These are phyloP conservation scores for Starmerella cellae DNA, from an alignment of 805 yeast species.

Conservation along the genomic window DNA sequence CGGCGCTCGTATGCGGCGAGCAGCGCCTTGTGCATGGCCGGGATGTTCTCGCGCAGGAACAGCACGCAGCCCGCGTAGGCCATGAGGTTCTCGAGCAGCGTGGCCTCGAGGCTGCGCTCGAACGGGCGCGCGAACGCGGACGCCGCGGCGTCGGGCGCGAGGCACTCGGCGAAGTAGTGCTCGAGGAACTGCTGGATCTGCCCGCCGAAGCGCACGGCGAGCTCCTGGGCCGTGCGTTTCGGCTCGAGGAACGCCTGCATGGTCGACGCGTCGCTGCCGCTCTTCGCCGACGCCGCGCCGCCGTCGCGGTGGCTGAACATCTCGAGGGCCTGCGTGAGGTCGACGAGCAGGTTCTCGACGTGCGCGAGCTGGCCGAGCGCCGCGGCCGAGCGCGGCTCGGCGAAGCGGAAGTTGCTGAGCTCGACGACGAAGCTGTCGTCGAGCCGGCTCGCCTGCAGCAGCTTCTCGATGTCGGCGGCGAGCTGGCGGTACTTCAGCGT, in stretches of 20 bases:
- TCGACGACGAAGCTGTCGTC: constrained; percentile 41
- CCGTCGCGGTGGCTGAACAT: constrained; percentile 23
- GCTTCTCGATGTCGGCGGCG: constrained; percentile 53
- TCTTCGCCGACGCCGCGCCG: background rate
- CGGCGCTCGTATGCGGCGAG: constrained; percentile 32
- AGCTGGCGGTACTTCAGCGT: constrained; percentile 68
- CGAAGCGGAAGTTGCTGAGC: constrained; percentile 36
- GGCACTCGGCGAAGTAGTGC: background rate
- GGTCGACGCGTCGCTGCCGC: constrained; percentile 1
- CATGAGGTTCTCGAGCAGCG: constrained; percentile 19
- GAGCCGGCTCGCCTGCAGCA: constrained; percentile 57
- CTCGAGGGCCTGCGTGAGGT: constrained; percentile 52
- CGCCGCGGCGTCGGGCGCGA: constrained; percentile 15
- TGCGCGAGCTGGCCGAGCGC: constrained; percentile 32
- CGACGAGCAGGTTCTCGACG: constrained; percentile 44
- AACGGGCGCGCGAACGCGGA: constrained; percentile 9
- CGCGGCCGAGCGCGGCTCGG: constrained; percentile 21
- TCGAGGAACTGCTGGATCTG: constrained; percentile 28
- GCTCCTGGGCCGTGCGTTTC: constrained; percentile 4
- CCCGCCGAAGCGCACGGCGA: constrained; percentile 25
- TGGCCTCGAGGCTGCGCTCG: constrained; percentile 18
- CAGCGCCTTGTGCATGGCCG: constrained; percentile 34
- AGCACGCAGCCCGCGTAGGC: constrained; percentile 39
- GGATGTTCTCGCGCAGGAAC: constrained; percentile 47
- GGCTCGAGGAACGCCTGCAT: constrained; percentile 10